Evolutionary conservation across 176 grass and related monocot species (phyloP), one percentile per base, ranked within the genome.

Genomic region (Pontederia crassipes): DNA sequence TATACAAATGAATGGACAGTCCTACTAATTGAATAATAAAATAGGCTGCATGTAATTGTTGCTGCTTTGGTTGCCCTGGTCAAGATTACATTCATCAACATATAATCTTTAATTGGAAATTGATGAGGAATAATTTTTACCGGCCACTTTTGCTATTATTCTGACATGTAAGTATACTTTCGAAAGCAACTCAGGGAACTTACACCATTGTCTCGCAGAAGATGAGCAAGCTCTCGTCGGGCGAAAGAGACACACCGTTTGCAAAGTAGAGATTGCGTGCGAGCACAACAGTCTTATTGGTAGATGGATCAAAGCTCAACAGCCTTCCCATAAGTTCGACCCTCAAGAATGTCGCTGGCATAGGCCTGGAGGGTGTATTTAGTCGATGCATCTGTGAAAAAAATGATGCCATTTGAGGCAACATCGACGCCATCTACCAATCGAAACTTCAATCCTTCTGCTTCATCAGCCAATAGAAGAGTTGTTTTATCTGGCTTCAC

Each of bases 361-460:
- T 64, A 35, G 5, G 73, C 48, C 7, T 45, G 49, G 0, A 86
- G 27, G 69, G 17, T 67, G 65, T 85, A 69, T 64, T 89, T 95
- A 63, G 85, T 72, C 10, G 85, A 85, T 57, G 89, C 89, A 60
- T 95, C 85, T 0, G 89, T 95, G 73, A 89, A 89, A 70, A 89
- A 95, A 77, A 95, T 59, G 40, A 50, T 64, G 53, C 89, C 85
- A 59, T 89, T 79, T 15, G 27, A 77, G 26, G 89, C 85, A 65
- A 95, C 74, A 80, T 95, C 89, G 14, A 95, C 62, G 59, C 85
- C 85, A 72, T 95, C 85, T 13, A 82, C 83, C n/a, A 95, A 26
- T 35, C 75, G 61, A 62, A 95, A 85, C 68, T 67, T 83, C 35
- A 95, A 0, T 56, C 82, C 85, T 66, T 89, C 79, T 11, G 76